These are phyloP conservation scores for Tirmania nivea DNA, from an alignment of 495 filamentous ascomycete genomes.

Conservation along the genomic window DNA sequence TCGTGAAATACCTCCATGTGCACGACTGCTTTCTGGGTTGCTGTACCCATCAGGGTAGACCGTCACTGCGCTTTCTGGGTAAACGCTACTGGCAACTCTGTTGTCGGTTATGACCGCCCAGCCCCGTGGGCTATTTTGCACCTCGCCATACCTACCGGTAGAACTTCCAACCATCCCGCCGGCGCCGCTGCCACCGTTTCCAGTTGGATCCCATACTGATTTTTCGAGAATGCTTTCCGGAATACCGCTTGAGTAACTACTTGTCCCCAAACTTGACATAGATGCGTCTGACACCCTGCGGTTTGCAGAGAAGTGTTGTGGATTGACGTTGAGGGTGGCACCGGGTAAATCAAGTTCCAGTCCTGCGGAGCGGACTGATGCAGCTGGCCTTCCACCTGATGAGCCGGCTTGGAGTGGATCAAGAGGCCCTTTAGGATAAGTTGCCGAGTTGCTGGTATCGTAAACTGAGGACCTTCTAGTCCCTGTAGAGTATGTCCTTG, in stretches of 20 bases:
- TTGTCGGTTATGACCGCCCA: neutral
- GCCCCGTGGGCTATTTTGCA: neutral
- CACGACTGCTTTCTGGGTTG: no score
- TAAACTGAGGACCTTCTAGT: conserved; percentile 6
- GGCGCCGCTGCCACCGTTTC: neutral
- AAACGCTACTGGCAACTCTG: neutral
- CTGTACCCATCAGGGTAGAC: neutral
- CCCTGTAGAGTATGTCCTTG: conserved; percentile 6
- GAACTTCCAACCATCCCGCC: neutral
- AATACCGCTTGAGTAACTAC: conserved; percentile 11
- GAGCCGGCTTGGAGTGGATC: neutral
- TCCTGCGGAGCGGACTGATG: conserved; percentile 4
- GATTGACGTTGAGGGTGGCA: conserved; percentile 7
- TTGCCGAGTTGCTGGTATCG: conserved; percentile 6
- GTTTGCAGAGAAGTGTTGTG: neutral
- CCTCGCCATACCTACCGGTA: neutral
- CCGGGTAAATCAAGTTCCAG: conserved; percentile 13
- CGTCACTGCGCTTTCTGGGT: neutral
- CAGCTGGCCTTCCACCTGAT: neutral
- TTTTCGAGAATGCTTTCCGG: conserved; percentile 9
- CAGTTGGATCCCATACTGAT: conserved; percentile 9
- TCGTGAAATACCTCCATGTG: no score
- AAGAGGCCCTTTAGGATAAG: conserved; percentile 1
- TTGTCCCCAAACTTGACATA: conserved; percentile 7
- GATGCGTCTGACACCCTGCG: conserved; percentile 2